Base-by-base conservation (phyloP, 179 eudicot genomes). In the Vitellaria paradoxa region DNA sequence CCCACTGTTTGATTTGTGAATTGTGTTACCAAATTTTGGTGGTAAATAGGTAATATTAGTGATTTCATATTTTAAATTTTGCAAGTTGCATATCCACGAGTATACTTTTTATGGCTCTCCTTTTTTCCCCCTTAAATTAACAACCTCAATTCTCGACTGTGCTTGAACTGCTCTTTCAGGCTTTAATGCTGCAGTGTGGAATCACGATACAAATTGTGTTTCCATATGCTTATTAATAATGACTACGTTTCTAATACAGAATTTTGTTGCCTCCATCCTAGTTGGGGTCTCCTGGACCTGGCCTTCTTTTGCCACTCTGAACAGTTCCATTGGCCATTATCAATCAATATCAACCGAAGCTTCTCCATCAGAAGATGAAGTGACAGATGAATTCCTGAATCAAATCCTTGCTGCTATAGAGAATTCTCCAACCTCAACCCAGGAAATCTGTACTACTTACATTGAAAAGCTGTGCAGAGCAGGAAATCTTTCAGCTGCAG, bases 391-490 rank as follows among this genome's bases (percentile, higher is more conserved):
- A 77, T 56, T 78, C 50, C 77, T 91, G 73, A 78, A 82, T 63
- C 82, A 77, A 83, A 76, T 91, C 69, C 75, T 87, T 71, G 81
- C 81, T 24, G 76, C 79, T 55, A 23, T 82, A 65, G 81, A 86
- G 75, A 75, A 75, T 53, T 65, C 77, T 76, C 69, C 87, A 68
- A 49, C 2, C 46, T 82, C 87, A 52, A 72, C 75, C 68, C 79
- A 65, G 55, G 87, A 88, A 78, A 52, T 83, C 61, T 84, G 88
- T 79, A 62, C 72, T n/a, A 26, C 52, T 65, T 82, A 76, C 76
- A 84, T 92, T 59, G 86, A 84, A 61, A 84, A 81, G 80, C 82
- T 94, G 37, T 85, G 92, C 76, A 81, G 52, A 71, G 77, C 79
- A 50, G 84, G 82, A 70, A 82, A 84, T 55, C 74, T 86, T 77